Percentiles rank a stretch among this genome's conserved stretches.
phyloP scores from a whole-genome alignment of 225 moss, liverwort and hornwort genomes.

The Takakia lepidozioides region DNA sequence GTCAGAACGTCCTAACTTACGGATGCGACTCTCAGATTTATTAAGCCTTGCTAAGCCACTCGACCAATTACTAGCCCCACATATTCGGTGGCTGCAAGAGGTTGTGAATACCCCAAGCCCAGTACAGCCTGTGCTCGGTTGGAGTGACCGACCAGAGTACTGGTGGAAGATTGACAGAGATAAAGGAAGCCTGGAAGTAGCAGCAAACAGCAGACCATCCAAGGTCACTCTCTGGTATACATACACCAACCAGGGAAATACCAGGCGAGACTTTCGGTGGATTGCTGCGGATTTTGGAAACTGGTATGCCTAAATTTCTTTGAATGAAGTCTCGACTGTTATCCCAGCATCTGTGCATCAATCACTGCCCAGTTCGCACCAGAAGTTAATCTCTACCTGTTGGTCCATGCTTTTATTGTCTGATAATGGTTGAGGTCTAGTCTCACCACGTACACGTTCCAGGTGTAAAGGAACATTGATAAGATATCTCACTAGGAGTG shows the following conservation, averaged over 20 bases:
- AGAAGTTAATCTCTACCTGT: too few species aligned
- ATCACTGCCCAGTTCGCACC: too few species aligned
- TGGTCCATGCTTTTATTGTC: too few species aligned
- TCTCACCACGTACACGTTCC: too few species aligned
- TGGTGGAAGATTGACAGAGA: slow-evolving; percentile 62
- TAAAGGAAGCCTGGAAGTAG: slow-evolving; percentile 60
- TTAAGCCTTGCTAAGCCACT: too few species aligned
- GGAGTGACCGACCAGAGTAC: slow-evolving; percentile 47
- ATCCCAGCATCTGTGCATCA: too few species aligned
- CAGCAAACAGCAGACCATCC: slow-evolving; percentile 45
- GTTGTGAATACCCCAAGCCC: background rate
- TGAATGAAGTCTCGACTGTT: too few species aligned
- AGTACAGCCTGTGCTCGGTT: slow-evolving; percentile 19
- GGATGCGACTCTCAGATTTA: background rate
- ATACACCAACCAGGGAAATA: slow-evolving; percentile 45
- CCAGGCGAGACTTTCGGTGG: slow-evolving; percentile 80
- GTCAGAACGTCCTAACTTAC: too few species aligned
- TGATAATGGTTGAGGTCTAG: too few species aligned
- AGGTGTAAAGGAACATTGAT: too few species aligned
- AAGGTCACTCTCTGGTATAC: slow-evolving; percentile 69
- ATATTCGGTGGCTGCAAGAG: background rate
- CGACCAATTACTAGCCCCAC: too few species aligned
- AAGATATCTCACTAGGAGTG: too few species aligned
- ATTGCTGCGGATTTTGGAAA: slow-evolving; percentile 58
- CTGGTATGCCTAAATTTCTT: slow-evolving; percentile 62